Base-by-base conservation (phyloP, 306 rosid genomes). In the Castanea sativa region DNA sequence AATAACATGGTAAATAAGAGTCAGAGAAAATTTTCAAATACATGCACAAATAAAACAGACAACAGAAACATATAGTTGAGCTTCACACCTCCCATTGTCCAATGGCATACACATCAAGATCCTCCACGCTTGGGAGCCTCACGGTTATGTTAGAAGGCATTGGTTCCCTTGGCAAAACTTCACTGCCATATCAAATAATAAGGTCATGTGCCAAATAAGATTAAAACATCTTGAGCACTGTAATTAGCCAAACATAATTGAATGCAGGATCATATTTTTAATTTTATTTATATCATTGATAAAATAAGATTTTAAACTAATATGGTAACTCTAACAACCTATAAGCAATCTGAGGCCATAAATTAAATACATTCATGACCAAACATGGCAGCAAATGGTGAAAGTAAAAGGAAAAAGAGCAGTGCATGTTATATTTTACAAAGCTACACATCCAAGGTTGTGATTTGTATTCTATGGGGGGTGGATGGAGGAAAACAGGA, bases 81-180 rank as follows among this genome's bases (percentile, higher is more conserved):
- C 25, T 73, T 41, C 65, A 33, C 75, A 95, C 98, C 99, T 95
- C 99, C 98, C 99, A 95, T 73, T 93, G 94, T 69, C 84, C 84
- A 5, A 82, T 88, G 80, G 98, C 98, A 88, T 87, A 92, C 80
- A 81, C 90, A 81, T 95, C 92, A 69, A 95, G 95, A 23, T 92
- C 93, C 84, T 90, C 97, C 58, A 80, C 77, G 86, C 89, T 92
- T 57, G 94, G 98, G 67, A 91, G 98, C 86, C 94, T 91, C 84
- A 83, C 99, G 41, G 97, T 90, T 53, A 91, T 80, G 84, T 89
- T 89, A 70, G 94, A 83, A 83, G 98, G 92, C 97, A 95, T 92
- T 35, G 98, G 90, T 83, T 95, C 94, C 90, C 99, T 87, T 3
- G 97, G 97, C 88, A 95, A 91, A 86, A 90, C 94, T 83, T 92